Evolutionary conservation across 495 filamentous ascomycete genomes (phyloP).

Genomic region (Elasticomyces elasticus): DNA sequence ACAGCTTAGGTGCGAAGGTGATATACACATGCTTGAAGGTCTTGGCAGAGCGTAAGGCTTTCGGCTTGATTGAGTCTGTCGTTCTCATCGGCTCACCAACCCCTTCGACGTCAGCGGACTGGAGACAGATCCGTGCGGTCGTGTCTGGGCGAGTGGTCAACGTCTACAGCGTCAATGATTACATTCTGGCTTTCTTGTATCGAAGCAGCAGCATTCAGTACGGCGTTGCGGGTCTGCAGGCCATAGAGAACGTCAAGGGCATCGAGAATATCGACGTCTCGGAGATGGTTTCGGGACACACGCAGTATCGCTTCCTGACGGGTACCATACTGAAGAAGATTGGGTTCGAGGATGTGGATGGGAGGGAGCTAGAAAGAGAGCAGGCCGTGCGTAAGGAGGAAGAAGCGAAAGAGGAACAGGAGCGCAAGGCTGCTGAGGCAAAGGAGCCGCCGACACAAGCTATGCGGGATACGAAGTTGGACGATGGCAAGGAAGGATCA

Average conservation of each 20-base stretch:
- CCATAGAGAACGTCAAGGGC: slow-evolving; percentile 51
- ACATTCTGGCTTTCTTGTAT: slow-evolving; percentile 67
- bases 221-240: slow-evolving; percentile 65
- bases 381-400: slow-evolving; percentile 45
- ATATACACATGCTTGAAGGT: slow-evolving; percentile 73
- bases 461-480: slow-evolving; percentile 27
- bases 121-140: slow-evolving; percentile 59
- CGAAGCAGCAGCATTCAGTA: slow-evolving; percentile 65
- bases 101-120: slow-evolving; percentile 54
- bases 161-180: slow-evolving; percentile 68
- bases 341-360: slow-evolving; percentile 55
- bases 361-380: slow-evolving; percentile 48
- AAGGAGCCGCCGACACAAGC: slow-evolving; percentile 19
- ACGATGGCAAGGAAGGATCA: neutral
- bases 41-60: slow-evolving; percentile 66
- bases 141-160: slow-evolving; percentile 68
- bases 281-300: slow-evolving; percentile 60
- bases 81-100: slow-evolving; percentile 75
- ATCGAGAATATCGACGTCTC: slow-evolving; percentile 72
- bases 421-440: slow-evolving; percentile 43
- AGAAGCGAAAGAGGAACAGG: slow-evolving; percentile 49
- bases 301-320: slow-evolving; percentile 59
- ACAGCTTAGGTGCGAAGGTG: slow-evolving; percentile 79
- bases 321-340: slow-evolving; percentile 57
- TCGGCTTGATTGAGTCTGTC: slow-evolving; percentile 77